Conservation (phyloP, 2,329 filamentous ascomycete species). For the Arthrobotrys entomopaga region DNA sequence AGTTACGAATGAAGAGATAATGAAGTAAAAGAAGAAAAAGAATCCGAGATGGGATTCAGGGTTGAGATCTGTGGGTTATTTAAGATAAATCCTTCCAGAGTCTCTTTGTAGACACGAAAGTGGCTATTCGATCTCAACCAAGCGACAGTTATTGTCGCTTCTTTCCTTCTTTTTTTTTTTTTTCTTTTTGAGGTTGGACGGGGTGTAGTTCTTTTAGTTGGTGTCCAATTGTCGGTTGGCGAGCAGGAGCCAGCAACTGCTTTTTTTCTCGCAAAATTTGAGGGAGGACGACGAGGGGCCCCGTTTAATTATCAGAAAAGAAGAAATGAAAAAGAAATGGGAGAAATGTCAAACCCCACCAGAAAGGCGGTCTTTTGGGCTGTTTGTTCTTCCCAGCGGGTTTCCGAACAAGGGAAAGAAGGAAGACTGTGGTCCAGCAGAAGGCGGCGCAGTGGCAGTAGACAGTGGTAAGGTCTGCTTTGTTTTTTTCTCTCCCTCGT, state of each 20-base stretch:
- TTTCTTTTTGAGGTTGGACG: too few relatives aligned
- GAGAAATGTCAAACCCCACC: conserved; percentile 28
- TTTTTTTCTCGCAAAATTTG: too few relatives aligned
- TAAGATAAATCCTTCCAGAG: conserved; percentile 42
- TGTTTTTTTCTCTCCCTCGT: background rate
- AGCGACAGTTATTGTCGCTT: conserved; percentile 10
- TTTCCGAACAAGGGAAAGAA: conserved; percentile 1
- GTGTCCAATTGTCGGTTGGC: conserved; percentile 8
- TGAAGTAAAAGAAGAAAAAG: conserved; percentile 8
- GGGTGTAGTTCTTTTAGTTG: background rate
- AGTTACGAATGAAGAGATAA: background rate
- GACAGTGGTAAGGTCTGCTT: background rate
- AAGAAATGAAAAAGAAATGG: too few relatives aligned
- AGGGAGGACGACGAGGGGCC: background rate
- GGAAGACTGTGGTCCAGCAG: too few relatives aligned
- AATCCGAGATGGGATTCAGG: background rate
- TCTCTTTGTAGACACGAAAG: conserved; percentile 46
- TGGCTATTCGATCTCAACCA: conserved; percentile 39
- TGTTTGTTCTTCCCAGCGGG: conserved; percentile 25
- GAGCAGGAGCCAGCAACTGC: conserved; percentile 18
- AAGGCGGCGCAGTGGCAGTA: background rate
- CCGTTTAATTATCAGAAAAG: background rate
- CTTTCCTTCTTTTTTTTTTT: conserved; percentile 27
- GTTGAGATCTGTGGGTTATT: conserved; percentile 15
- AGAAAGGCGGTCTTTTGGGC: conserved; percentile 35